phyloP scores from a whole-genome alignment of 73 alveolate genomes.

The Tetrahymena thermophila region DNA sequence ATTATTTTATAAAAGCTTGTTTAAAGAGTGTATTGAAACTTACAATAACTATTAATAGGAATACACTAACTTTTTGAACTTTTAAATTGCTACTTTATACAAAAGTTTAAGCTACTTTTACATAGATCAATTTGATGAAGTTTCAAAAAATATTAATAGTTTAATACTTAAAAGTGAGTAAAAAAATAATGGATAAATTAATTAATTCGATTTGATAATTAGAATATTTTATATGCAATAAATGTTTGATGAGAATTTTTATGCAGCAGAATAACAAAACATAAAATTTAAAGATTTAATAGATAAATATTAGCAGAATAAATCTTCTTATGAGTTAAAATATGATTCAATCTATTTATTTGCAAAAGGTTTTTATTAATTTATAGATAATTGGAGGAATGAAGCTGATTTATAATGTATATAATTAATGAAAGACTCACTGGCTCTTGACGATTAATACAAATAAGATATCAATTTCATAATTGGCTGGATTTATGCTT shows the following conservation, averaged over 20 bases:
- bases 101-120: not conserved
- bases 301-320: not conserved
- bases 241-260: not conserved
- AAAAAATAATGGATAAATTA: not conserved
- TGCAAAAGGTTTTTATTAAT: not conserved
- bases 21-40: not conserved
- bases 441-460: not conserved
- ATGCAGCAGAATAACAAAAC: not conserved
- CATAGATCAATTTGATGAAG: not conserved
- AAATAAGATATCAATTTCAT: not conserved
- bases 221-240: not conserved
- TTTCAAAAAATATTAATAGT: not conserved
- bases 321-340: not conserved
- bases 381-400: not conserved
- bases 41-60: not conserved
- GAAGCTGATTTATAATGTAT: not conserved
- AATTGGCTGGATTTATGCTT: not conserved
- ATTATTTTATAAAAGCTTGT: not conserved
- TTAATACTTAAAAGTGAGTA: not conserved
- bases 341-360: not conserved
- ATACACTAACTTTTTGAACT: not conserved
- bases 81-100: not conserved
- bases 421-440: not conserved
- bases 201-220: not conserved
- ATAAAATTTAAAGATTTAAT: not conserved